phyloP scores from a whole-genome alignment of 768 basidiomycete species.

The Termitomyces bulborhizus region DNA sequence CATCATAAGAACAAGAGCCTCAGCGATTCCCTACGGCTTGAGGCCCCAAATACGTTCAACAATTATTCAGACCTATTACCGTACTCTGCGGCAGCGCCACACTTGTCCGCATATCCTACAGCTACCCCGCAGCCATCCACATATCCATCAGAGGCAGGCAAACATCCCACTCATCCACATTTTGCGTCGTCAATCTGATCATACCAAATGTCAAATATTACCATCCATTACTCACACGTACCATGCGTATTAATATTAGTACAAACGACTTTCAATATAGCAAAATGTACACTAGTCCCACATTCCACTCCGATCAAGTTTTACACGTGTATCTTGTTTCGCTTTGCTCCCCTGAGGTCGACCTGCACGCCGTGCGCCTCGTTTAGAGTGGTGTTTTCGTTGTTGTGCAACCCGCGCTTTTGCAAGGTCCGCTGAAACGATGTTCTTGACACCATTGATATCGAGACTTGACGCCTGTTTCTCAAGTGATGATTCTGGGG shows the following conservation, averaged over 20 bases:
- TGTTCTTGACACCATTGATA: slow-evolving; percentile 45
- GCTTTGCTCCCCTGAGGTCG: slow-evolving; percentile 79
- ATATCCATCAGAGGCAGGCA: neutral
- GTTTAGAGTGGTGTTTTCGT: slow-evolving; percentile 75
- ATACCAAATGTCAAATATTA: neutral
- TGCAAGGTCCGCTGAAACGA: slow-evolving; percentile 56
- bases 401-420: slow-evolving; percentile 57
- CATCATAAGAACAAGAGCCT: slow-evolving; percentile 24
- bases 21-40: slow-evolving; percentile 11
- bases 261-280: neutral
- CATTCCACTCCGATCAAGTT: slow-evolving; percentile 49
- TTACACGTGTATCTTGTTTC: slow-evolving; percentile 69
- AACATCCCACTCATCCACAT: neutral
- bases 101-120: neutral
- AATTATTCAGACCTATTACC: neutral
- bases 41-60: neutral
- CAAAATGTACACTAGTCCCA: slow-evolving; percentile 41
- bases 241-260: neutral
- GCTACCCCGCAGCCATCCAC: neutral
- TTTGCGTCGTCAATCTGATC: neutral
- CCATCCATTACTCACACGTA: neutral
- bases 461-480: slow-evolving; percentile 36
- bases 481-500: slow-evolving; percentile 34
- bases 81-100: neutral
- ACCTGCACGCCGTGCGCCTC: slow-evolving; percentile 54